These are phyloP conservation scores for Candida tammaniensis DNA, from an alignment of 805 yeast species.

Conservation along the genomic window DNA sequence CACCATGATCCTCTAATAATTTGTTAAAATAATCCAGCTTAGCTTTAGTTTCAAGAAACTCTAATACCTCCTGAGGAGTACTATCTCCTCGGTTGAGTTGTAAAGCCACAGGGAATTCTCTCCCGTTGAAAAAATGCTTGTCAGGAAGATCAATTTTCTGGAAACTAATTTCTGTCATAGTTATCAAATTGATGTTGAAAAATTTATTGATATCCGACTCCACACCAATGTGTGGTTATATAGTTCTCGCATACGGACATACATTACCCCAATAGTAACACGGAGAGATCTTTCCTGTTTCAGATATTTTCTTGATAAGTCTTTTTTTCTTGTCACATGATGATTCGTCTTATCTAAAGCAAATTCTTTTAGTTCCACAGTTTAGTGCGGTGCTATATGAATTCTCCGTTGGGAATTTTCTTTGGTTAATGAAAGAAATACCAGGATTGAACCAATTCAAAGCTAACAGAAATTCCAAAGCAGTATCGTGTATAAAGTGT, in stretches of 20 bases:
- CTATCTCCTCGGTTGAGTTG: not conserved
- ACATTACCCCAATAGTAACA: too few species aligned
- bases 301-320: too few species aligned
- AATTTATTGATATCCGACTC: too few species aligned
- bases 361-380: too few species aligned
- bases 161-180: constrained; percentile 2
- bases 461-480: constrained; percentile 6
- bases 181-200: too few species aligned
- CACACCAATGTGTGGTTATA: too few species aligned
- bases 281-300: too few species aligned
- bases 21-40: constrained; percentile 20
- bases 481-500: constrained; percentile 11
- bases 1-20: constrained; percentile 23
- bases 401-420: not conserved
- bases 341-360: too few species aligned
- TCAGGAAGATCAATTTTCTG: constrained; percentile 4
- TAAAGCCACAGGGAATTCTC: constrained; percentile 10
- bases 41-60: constrained; percentile 14
- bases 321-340: too few species aligned
- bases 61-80: constrained; percentile 1
- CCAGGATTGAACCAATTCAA: constrained; percentile 8
- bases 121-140: constrained; percentile 5
- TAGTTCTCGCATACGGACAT: too few species aligned
- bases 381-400: too few species aligned
- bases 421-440: constrained; percentile 4